A percentile compares a stretch with the other conserved stretches of the same genome.
Evolutionary conservation across 1,284 basidiomycete species (phyloP).

Genomic region (Vanrija humicola): DNA sequence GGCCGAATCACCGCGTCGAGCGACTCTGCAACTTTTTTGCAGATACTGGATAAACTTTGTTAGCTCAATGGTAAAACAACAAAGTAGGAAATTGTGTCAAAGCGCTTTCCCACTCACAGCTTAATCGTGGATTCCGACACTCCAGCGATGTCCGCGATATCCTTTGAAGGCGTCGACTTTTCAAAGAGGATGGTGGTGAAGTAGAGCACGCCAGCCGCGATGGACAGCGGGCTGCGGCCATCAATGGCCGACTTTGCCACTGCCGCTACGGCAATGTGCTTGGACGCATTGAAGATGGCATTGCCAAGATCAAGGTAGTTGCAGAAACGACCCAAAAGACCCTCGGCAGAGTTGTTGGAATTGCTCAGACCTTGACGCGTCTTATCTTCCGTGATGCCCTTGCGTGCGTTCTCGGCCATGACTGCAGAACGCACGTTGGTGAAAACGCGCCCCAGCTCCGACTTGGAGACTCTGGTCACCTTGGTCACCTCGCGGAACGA

Average conservation of each 20-base stretch:
- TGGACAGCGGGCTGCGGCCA: constrained; percentile 90
- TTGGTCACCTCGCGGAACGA: constrained; percentile 96
- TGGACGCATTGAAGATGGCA: constrained; percentile 57
- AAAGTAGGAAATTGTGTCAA: not conserved
- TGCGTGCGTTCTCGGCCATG: constrained; percentile 8
- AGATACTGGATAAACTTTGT: constrained; percentile 39
- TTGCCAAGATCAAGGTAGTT: constrained; percentile 60
- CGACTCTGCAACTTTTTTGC: constrained; percentile 36
- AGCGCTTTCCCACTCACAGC: constrained; percentile 49
- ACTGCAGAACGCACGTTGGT: constrained; percentile 51
- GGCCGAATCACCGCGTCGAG: constrained; percentile 38
- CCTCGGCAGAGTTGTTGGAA: constrained; percentile 65
- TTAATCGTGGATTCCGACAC: constrained; percentile 98
- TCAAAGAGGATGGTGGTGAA: constrained; percentile 83
- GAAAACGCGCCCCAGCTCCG: constrained; percentile 84
- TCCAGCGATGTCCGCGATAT: constrained; percentile 89
- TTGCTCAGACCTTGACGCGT: constrained; percentile 21
- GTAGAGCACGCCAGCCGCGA: constrained; percentile 92
- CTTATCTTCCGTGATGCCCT: not conserved
- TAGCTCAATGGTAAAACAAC: not conserved
- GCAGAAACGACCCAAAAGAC: constrained; percentile 86
- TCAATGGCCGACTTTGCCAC: constrained; percentile 82
- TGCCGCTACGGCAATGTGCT: constrained; percentile 77
- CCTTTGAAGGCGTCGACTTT: constrained; percentile 67
- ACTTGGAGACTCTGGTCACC: constrained; percentile 88